Evolutionary conservation across 306 rosid species (phyloP), one percentile per base, ranked within the genome.

Genomic region (Begonia masoniana): DNA sequence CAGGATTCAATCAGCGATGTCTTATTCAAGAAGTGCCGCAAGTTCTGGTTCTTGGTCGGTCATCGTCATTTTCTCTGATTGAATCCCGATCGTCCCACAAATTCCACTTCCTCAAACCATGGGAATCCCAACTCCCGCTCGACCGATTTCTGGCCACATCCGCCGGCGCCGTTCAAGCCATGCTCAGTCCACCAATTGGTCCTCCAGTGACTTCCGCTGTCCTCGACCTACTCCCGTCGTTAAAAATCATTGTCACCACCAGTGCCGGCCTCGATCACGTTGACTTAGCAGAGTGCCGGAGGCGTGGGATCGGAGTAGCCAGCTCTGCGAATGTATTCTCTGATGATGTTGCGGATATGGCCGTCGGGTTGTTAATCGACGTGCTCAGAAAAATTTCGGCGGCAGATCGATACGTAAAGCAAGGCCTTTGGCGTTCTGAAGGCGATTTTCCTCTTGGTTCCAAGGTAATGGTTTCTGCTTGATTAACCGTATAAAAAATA

Each of bases 321-420:
- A 50, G 41, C n/a, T 70, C 78, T 1, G 64, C 73, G 5, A 61
- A 47, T 52, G 2, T 62, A 4, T 78, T 43, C 24, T 67, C 83
- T 0, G 75, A 63, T 15, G 82, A 80, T 39, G 88, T 68, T 1
- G 85, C 85, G 1, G 83, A 80, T 47, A 10, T 64, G 59, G 83
- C 81, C 0, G 69, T 80, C 2, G 88, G 70, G 6, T 58, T 84
- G 67, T 36, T 77, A 26, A 58, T 80, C 13, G 81, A 80, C 4
- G 85, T 78, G 3, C 41, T 63, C 0, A 60, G 76, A 39, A 75
- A 64, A 49, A 49, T 83, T 4, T 65, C 81, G 0, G 68, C 61
- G 0, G 67, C 61, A 0, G 68, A 80, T 51, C 71, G 75, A 9
- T 68, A 23, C 47, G 55, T 75, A 7, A 66, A 72, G 52, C 47